These are phyloP conservation scores for Phytophthora ohioensis DNA, from an alignment of 352 stramenopile genomes.

Conservation along the genomic window DNA sequence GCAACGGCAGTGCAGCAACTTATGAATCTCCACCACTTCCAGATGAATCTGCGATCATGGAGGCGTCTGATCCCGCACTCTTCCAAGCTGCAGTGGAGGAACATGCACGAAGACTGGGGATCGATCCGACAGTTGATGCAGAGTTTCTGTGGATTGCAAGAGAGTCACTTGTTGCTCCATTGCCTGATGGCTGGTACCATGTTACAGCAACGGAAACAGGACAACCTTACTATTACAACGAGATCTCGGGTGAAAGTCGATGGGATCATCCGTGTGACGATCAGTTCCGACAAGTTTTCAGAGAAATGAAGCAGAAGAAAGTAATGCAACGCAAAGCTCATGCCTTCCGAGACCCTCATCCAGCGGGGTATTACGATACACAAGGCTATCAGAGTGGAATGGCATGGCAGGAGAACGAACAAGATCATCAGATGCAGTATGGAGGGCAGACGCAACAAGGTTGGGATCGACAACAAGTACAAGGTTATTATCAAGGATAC, in stretches of 20 bases:
- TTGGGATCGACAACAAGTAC: slow-evolving; percentile 32
- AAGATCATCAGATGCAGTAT: slow-evolving; percentile 32
- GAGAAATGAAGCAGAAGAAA: slow-evolving; percentile 51
- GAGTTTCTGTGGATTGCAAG: slow-evolving; percentile 81
- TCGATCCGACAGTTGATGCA: slow-evolving; percentile 60
- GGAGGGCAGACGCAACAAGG: slow-evolving; percentile 25
- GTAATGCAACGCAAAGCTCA: slow-evolving; percentile 39
- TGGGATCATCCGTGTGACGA: slow-evolving; percentile 87
- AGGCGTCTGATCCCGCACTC: slow-evolving; percentile 65
- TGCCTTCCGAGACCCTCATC: slow-evolving; percentile 26
- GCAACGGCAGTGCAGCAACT: slow-evolving; percentile 33
- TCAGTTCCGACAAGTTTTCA: slow-evolving; percentile 66
- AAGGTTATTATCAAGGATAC: slow-evolving; percentile 37
- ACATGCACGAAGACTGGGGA: slow-evolving; percentile 72
- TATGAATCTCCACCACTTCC: slow-evolving; percentile 30
- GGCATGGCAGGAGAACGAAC: slow-evolving; percentile 41
- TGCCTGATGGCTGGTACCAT: slow-evolving; percentile 79
- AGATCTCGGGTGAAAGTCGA: slow-evolving; percentile 75
- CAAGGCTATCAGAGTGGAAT: slow-evolving; percentile 28
- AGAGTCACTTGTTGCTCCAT: slow-evolving; percentile 74
- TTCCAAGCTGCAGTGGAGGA: slow-evolving; percentile 83
- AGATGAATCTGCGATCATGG: slow-evolving; percentile 66
- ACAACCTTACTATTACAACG: slow-evolving; percentile 86
- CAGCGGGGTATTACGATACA: slow-evolving; percentile 44
- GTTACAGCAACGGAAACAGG: slow-evolving; percentile 66